A percentile compares a stretch with the other conserved stretches of the same genome.
These are phyloP conservation scores for Paspalum notatum DNA, from an alignment of 176 grass and related monocot species.

Conservation along the genomic window DNA sequence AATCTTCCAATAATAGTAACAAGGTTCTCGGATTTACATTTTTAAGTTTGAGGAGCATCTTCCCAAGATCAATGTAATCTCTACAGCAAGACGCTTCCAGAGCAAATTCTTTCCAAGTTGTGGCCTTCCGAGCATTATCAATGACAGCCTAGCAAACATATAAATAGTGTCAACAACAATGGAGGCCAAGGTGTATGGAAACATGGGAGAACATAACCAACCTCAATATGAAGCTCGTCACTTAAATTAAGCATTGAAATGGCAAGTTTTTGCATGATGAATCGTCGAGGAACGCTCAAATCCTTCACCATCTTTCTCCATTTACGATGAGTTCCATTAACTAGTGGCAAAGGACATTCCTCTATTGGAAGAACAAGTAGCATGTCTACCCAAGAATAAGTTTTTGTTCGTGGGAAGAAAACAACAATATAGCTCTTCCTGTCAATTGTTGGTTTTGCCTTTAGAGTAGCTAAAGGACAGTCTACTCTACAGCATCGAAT, in stretches of 20 bases:
- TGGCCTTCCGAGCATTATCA: slow-evolving; percentile 76
- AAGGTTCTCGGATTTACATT: slow-evolving; percentile 61
- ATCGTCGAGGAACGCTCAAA: slow-evolving; percentile 64
- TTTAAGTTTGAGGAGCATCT: slow-evolving; percentile 90
- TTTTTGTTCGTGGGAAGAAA: slow-evolving; percentile 91
- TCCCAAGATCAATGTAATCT: slow-evolving; percentile 88
- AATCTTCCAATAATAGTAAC: slow-evolving; percentile 30
- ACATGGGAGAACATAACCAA: slow-evolving; percentile 32
- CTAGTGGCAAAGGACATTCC: slow-evolving; percentile 70
- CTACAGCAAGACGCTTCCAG: slow-evolving; percentile 72
- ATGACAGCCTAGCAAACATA: slow-evolving; percentile 67
- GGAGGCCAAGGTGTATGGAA: slow-evolving; percentile 10
- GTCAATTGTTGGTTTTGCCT: slow-evolving; percentile 87
- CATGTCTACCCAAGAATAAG: slow-evolving; percentile 94
- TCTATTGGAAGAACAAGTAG: slow-evolving; percentile 77
- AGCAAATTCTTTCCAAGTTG: slow-evolving; percentile 85
- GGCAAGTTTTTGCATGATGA: slow-evolving; percentile 88
- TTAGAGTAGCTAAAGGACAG: slow-evolving; percentile 77
- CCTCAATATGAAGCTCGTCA: slow-evolving; percentile 84
- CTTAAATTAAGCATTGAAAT: slow-evolving; percentile 80
- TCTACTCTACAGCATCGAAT: slow-evolving; percentile 85
- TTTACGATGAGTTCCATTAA: slow-evolving; percentile 82
- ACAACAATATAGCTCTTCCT: slow-evolving; percentile 85
- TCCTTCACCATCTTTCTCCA: slow-evolving; percentile 94
- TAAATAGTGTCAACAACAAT: slow-evolving; percentile 33